Evolutionary conservation across 83 land plant species (phyloP), one percentile per base, ranked within the genome.

Genomic region (Diphasiastrum complanatum): DNA sequence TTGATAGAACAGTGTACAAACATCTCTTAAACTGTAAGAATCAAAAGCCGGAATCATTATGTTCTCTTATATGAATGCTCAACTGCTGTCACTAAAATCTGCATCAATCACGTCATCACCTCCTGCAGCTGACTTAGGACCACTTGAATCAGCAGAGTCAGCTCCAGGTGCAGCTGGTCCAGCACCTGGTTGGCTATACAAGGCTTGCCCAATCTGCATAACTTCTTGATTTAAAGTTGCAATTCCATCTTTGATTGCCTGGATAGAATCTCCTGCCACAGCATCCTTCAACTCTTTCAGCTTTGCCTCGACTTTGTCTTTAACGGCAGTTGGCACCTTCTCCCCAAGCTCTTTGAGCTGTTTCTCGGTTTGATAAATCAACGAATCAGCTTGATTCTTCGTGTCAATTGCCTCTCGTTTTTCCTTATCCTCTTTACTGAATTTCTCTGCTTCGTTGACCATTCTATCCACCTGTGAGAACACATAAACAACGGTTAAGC

Each of bases 41-140:
- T n/a, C n/a, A n/a, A n/a, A n/a, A n/a, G n/a, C n/a, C n/a, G n/a
- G n/a, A n/a, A n/a, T n/a, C n/a, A n/a, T n/a, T n/a, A n/a, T n/a
- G n/a, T n/a, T n/a, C n/a, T n/a, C n/a, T n/a, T n/a, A n/a, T n/a
- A n/a, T n/a, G n/a, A n/a, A n/a, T n/a, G n/a, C 36, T 47, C 65
- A 84, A 18, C 69, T 75, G 78, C 84, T 86, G 54, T 86, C 91
- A 8, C 82, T 83, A 66, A 86, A 86, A 57, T 86, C 91, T 12
- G 91, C 91, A 71, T 86, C 91, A 32, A 86, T 83, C 2, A 86
- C 89, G 67, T 79, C 87, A 32, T 80, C 91, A 4, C 72, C 87
- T 16, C 69, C 76, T 16, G 85, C 46, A 3, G 81, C 41, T 26
- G 63, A 60, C 23, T 54, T 53, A 35, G 82, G 26, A 27, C 72